phyloP scores from a whole-genome alignment of 345 rosid species.

The Hibiscus tridactylites region DNA sequence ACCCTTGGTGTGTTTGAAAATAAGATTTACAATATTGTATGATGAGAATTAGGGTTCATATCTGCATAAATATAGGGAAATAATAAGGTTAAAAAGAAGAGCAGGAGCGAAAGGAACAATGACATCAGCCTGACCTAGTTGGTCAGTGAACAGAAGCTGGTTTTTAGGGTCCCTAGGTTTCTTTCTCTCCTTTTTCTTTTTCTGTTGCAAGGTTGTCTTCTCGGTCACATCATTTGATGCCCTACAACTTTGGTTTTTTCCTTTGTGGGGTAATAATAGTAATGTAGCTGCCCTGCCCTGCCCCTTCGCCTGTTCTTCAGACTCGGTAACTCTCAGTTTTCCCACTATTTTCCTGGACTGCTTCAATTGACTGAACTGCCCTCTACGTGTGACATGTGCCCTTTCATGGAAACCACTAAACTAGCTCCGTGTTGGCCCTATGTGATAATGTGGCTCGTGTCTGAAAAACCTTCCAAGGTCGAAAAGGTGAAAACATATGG shows the following conservation, averaged over 20 bases:
- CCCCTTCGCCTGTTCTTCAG: neutral
- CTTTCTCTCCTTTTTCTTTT: neutral
- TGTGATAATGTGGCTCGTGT: neutral
- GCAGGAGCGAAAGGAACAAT: slow-evolving; percentile 27
- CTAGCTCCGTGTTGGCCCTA: neutral
- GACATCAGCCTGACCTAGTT: slow-evolving; percentile 7
- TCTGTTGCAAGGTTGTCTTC: neutral
- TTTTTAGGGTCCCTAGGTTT: slow-evolving; percentile 10
- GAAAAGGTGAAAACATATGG: too few relatives aligned
- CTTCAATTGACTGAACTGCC: slow-evolving; percentile 5
- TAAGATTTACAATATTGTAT: neutral
- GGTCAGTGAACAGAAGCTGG: neutral
- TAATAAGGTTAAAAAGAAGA: neutral
- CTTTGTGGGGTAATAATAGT: neutral
- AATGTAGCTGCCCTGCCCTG: neutral
- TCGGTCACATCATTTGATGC: slow-evolving; percentile 14
- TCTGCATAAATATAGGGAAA: too few relatives aligned
- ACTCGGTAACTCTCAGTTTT: neutral
- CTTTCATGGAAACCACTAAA: neutral
- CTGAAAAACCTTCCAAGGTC: neutral
- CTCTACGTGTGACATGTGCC: slow-evolving; percentile 9
- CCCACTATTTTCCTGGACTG: neutral
- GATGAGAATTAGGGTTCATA: neutral
- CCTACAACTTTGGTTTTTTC: neutral
- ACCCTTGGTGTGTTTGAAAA: neutral